A percentile compares a stretch with the other conserved stretches of the same genome.
Evolutionary conservation across 2,329 filamentous ascomycete species (phyloP).

Genomic region (Sordariomycetes sp.): DNA sequence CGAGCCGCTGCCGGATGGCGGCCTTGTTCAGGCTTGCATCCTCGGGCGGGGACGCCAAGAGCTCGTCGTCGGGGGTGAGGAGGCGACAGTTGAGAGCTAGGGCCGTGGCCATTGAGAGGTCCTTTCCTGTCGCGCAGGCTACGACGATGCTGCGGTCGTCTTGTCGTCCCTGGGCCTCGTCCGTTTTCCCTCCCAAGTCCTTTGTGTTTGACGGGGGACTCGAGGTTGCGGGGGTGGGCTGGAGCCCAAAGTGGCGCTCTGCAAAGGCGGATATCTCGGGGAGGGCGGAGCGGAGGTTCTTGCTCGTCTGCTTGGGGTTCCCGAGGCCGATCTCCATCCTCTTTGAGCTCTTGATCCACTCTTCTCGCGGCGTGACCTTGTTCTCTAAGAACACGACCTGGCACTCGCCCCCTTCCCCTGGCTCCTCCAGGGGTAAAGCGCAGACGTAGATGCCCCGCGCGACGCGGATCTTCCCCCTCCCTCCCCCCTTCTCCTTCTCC

Average conservation of each 20-base stretch:
- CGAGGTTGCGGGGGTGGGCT: slow-evolving; percentile 3
- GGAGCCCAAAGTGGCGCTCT: slow-evolving; percentile 17
- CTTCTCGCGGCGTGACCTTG: slow-evolving; percentile 26
- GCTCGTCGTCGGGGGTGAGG: slow-evolving; percentile 43
- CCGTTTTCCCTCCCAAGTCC: neutral
- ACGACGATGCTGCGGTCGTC: slow-evolving; percentile 32
- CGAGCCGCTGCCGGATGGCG: slow-evolving; percentile 62
- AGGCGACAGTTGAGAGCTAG: slow-evolving; percentile 66
- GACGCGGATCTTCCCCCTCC: slow-evolving; percentile 12
- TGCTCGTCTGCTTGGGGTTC: slow-evolving; percentile 64
- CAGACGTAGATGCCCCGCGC: slow-evolving; percentile 23
- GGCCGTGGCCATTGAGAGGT: slow-evolving; percentile 66
- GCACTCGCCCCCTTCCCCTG: slow-evolving; percentile 14
- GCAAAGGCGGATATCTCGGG: slow-evolving; percentile 47
- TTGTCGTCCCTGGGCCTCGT: neutral
- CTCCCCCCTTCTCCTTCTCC: slow-evolving; percentile 8
- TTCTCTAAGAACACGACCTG: slow-evolving; percentile 24
- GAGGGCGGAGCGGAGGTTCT: slow-evolving; percentile 65
- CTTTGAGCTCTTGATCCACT: slow-evolving; percentile 23
- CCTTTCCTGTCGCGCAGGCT: slow-evolving; percentile 64
- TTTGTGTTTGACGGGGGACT: neutral
- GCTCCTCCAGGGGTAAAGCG: slow-evolving; percentile 13
- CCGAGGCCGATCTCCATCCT: slow-evolving; percentile 50
- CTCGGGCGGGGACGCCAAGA: slow-evolving; percentile 20
- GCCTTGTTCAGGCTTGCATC: slow-evolving; percentile 49